Percentiles rank a stretch among this genome's conserved stretches.
phyloP scores from a whole-genome alignment of 2,329 filamentous ascomycete genomes.

The Neonectria punicea region DNA sequence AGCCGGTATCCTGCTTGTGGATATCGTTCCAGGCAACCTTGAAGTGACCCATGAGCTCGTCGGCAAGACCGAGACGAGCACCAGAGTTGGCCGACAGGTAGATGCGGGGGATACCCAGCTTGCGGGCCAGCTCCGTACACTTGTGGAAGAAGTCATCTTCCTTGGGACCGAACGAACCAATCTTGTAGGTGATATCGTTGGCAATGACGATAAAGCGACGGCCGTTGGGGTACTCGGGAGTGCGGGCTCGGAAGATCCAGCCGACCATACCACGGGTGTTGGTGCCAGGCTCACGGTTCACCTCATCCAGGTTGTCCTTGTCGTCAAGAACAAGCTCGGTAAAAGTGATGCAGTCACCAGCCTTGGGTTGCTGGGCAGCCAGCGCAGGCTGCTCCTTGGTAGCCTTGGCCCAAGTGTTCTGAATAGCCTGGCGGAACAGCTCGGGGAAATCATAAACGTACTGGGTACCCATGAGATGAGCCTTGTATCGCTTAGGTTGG shows the following conservation, averaged over 20 bases:
- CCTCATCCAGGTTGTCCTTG: constrained; percentile 88
- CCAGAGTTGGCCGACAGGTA: constrained; percentile 99
- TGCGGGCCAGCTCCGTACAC: constrained; percentile 95
- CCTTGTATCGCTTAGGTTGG: constrained; percentile 99
- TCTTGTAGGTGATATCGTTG: constrained; percentile 99
- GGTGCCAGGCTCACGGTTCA: constrained; percentile 92
- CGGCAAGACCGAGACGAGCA: constrained; percentile 95
- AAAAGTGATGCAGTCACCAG: constrained; percentile 93
- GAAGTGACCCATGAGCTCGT: constrained; percentile 97
- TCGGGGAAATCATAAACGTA: constrained; percentile 99
- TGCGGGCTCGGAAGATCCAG: constrained; percentile 94
- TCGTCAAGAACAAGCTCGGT: constrained; percentile 96
- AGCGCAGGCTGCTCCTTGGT: constrained; percentile 79
- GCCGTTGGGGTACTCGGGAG: constrained; percentile 93
- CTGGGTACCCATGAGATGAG: constrained; percentile 98
- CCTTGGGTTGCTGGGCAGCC: constrained; percentile 81
- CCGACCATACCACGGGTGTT: constrained; percentile 99
- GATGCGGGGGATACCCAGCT: constrained; percentile 94
- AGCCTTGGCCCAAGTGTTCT: constrained; percentile 89
- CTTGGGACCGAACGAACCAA: constrained; percentile 94
- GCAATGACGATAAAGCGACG: constrained; percentile 95
- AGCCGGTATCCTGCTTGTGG: constrained; percentile 83
- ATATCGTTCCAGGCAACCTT: constrained; percentile 95
- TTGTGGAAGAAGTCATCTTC: constrained; percentile 99
- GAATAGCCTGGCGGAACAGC: constrained; percentile 96